phyloP scores from a whole-genome alignment of 2,329 filamentous ascomycete species.

The Aureobasidium sp. region DNA sequence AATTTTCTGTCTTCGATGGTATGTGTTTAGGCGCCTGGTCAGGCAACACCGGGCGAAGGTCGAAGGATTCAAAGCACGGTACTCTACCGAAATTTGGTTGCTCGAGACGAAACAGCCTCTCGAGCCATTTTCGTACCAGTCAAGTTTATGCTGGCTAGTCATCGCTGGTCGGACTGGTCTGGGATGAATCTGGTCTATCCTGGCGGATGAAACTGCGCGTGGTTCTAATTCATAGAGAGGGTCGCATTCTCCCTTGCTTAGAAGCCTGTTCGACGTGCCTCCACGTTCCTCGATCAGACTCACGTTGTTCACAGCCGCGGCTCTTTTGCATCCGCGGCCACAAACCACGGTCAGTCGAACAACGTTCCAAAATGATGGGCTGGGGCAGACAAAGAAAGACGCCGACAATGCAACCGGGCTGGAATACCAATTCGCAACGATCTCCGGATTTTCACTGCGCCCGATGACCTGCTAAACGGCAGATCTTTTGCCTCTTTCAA shows the following conservation, averaged over 20 bases:
- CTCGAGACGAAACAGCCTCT: not conserved
- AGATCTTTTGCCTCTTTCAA: not conserved
- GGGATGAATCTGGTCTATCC: no score
- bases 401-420: not conserved
- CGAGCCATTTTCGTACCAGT: no score
- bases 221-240: no score
- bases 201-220: no score
- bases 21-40: no score
- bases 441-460: not conserved
- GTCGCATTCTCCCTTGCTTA: no score
- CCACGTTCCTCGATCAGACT: not conserved
- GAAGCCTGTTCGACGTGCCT: not conserved
- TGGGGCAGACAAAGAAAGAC: not conserved
- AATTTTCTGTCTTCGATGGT: no score
- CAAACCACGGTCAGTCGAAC: not conserved
- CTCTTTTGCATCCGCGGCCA: not conserved
- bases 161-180: no score
- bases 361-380: not conserved
- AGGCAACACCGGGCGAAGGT: not conserved
- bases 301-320: not conserved
- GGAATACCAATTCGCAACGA: not conserved
- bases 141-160: no score
- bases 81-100: not conserved
- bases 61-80: constrained; percentile 8
- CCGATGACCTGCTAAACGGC: not conserved